A percentile compares a stretch with the other conserved stretches of the same genome.
phyloP scores from a whole-genome alignment of 2,329 filamentous ascomycete species.

The Scopulariopsis brevicaulis region DNA sequence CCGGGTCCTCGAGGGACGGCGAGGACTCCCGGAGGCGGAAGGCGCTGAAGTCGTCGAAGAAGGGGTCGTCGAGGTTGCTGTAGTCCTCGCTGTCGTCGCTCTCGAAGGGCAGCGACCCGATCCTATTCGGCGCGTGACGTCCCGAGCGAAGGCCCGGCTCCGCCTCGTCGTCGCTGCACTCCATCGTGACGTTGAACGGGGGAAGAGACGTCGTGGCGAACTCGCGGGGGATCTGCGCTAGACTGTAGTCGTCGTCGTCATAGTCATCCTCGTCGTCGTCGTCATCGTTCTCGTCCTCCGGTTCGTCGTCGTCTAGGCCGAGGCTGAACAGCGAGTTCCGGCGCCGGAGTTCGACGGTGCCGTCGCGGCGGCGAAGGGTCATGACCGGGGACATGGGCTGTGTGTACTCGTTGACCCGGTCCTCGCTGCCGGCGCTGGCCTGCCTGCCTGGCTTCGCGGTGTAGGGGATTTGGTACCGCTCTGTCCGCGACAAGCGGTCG shows the following conservation, averaged over 20 bases:
- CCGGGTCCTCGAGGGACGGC: constrained; percentile 4
- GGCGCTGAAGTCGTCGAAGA: constrained; percentile 12
- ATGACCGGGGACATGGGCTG: constrained; percentile 2
- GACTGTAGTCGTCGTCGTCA: constrained; percentile 23
- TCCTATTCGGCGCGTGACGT: constrained; percentile 36
- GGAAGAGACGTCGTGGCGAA: constrained; percentile 32
- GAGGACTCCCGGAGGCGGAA: neutral
- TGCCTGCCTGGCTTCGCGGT: constrained; percentile 14
- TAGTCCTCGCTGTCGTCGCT: constrained; percentile 27
- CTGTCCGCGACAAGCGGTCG: constrained; percentile 60
- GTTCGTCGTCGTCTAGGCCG: constrained; percentile 27
- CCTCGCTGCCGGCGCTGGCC: constrained; percentile 5
- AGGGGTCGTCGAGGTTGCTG: constrained; percentile 15
- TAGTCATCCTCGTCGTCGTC: constrained; percentile 10
- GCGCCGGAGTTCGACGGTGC: neutral
- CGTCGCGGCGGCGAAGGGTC: constrained; percentile 1
- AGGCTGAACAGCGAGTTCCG: neutral
- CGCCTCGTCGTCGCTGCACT: constrained; percentile 35
- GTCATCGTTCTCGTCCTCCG: constrained; percentile 29
- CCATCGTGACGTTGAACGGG: constrained; percentile 43
- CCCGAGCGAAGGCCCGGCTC: constrained; percentile 13
- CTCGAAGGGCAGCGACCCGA: constrained; percentile 44
- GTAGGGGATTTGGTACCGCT: constrained; percentile 66
- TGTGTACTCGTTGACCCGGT: constrained; percentile 13
- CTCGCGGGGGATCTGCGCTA: constrained; percentile 44